Base-by-base conservation (phyloP, 2,329 filamentous ascomycete genomes). In the Fusarium fujikuroi region DNA sequence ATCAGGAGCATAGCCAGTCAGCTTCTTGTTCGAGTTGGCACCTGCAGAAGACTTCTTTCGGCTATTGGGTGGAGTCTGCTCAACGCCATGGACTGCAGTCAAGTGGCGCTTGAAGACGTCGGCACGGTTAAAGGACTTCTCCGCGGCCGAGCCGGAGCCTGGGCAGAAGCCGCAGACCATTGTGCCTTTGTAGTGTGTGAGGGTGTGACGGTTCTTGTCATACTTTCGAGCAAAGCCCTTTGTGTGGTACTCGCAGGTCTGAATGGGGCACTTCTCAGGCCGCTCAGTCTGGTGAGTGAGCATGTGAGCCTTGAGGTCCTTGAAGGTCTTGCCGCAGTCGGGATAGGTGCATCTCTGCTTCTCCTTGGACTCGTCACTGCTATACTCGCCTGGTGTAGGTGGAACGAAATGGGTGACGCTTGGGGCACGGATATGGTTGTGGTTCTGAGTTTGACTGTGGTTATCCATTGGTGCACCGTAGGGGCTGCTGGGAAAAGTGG, bases 91-190 rank as follows among this genome's bases (percentile, higher is more conserved):
- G 7, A 97, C 93, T 0, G 94, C 92, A 10, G 94, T 97, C 78
- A 98, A 84, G 81, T 98, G 95, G 70, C 95, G 89, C 88, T 97
- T 98, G 88, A 98, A 98, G 70, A 97, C 95, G 75, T 98, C 95
- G 66, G 95, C 95, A 63, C 95, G 91, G 85, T 98, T 97, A 81
- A 98, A 98, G 73, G 93, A 95, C 89, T 97, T 98, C 84, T 97
- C 95, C 2, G 93, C 92, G 12, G 94, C 90, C 9, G 94, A 95
- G 8, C 95, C 95, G 34, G 93, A 94, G 39, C 94, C 94, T 3
- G 95, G 94, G 78, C 95, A 97, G 85, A 97, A 98, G 36, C 94
- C 95, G 80, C 95, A 98, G 30, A 97, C 94, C 95, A 97, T 97
- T 54, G 93, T 97, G 44, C 95, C 95, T 84, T 97, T 97, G 88